Conservation (phyloP, 768 basidiomycete species). For the Roridomyces roridus region DNA sequence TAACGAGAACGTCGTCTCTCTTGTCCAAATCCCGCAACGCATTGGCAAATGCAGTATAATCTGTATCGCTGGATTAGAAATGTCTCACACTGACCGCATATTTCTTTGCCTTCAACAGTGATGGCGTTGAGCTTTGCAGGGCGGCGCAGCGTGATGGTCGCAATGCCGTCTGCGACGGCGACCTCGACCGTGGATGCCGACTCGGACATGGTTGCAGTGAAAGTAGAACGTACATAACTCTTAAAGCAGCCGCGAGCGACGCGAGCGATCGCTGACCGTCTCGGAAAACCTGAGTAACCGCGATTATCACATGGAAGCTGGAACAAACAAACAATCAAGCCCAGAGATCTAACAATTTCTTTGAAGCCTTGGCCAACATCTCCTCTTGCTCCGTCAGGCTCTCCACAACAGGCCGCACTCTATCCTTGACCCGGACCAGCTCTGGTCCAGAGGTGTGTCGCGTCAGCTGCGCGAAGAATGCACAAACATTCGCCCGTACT, state of each 20-base stretch:
- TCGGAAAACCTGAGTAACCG: too few species aligned
- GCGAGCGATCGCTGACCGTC: not conserved
- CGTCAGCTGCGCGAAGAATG: constrained; percentile 69
- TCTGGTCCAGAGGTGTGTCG: constrained; percentile 57
- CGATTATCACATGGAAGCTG: too few species aligned
- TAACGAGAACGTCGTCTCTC: constrained; percentile 66
- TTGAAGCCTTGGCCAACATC: constrained; percentile 45
- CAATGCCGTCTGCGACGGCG: constrained; percentile 52
- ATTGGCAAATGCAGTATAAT: constrained; percentile 67
- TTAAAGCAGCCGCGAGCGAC: not conserved
- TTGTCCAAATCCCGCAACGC: constrained; percentile 63
- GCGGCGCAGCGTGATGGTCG: constrained; percentile 71
- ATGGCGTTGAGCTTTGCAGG: constrained; percentile 67
- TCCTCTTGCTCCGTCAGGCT: constrained; percentile 52
- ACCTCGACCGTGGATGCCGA: constrained; percentile 43
- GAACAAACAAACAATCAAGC: constrained; percentile 18
- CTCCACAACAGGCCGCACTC: constrained; percentile 55
- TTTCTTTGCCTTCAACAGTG: constrained; percentile 50
- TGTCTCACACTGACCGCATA: not conserved
- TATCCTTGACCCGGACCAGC: constrained; percentile 56
- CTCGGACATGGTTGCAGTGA: not conserved
- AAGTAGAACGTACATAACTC: too few species aligned
- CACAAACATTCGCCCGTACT: constrained; percentile 78
- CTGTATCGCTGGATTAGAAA: constrained; percentile 37
- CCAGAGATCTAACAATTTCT: constrained; percentile 50